Evolutionary conservation across 352 stramenopile species (phyloP).

Genomic region (Globisporangium recalcitrans): DNA sequence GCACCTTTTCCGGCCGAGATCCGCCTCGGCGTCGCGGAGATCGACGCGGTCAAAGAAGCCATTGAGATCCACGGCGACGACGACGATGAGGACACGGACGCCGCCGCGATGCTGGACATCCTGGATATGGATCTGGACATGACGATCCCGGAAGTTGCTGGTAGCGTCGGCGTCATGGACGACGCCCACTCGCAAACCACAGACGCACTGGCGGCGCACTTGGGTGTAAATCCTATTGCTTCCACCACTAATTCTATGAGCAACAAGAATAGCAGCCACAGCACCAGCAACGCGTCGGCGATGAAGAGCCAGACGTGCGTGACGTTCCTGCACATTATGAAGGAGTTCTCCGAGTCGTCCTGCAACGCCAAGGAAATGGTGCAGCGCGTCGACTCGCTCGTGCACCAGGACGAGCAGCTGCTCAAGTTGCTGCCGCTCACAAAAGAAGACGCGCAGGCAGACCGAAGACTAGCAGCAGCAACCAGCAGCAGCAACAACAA

Average conservation of each 20-base stretch:
- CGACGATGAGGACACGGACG: slow-evolving; percentile 1
- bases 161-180: neutral
- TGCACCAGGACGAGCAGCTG: slow-evolving; percentile 52
- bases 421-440: slow-evolving; percentile 47
- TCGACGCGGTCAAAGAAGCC: slow-evolving; percentile 20
- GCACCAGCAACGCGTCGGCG: slow-evolving; percentile 11
- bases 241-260: neutral
- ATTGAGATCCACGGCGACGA: neutral
- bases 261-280: neutral
- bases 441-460: slow-evolving; percentile 12
- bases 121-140: slow-evolving; percentile 16
- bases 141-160: slow-evolving; percentile 7
- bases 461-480: slow-evolving; percentile 20
- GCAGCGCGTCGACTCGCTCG: slow-evolving; percentile 60
- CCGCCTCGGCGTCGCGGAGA: slow-evolving; percentile 13
- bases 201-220: neutral
- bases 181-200: neutral
- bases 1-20: neutral
- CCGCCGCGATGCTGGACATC: slow-evolving; percentile 16
- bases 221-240: neutral
- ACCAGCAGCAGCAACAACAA: slow-evolving; percentile 20
- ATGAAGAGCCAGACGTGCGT: slow-evolving; percentile 54
- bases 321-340: slow-evolving; percentile 74
- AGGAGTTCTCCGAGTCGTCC: slow-evolving; percentile 62
- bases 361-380: slow-evolving; percentile 59